Base-by-base conservation (phyloP, 352 stramenopile genomes). In the Phytophthora pisi region DNA sequence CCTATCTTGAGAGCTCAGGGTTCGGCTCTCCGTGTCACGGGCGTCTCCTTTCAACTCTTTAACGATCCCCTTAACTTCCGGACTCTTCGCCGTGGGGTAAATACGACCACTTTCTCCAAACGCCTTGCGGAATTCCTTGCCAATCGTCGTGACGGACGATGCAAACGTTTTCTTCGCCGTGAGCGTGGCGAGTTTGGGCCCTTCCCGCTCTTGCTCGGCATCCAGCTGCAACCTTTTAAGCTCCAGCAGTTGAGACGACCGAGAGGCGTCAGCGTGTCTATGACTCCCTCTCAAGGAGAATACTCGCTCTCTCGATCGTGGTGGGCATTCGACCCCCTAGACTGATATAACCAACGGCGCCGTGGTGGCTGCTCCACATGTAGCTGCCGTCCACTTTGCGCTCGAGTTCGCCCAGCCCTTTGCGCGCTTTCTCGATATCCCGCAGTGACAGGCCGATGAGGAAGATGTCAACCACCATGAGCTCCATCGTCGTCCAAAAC, bases 381-480 rank as follows among this genome's bases (percentile, higher is more conserved):
- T 36, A 23, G 2, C 3, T 45, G 6, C 38, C 34, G 28, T 54
- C 49, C 4, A 54, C 49, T 23, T 54, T 40, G 4, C 24, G 49
- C 36, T 54, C 49, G 3, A 54, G 23, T 23, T 54, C 49, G 5
- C 49, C 16, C 13, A 54, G 23, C 11, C 49, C 49, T 38, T 18
- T 36, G 13, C 49, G 49, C 18, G 49, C 49, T 16, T 8, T 34
- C 42, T 52, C 45, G 16, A 70, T 36, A 18, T 70, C 50, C 1
- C 40, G 20, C 4, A 61, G 60, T 5, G 56, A 55, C 2, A 65
- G 2, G 0, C 18, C 30, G 23, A 61, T 56, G 7, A 61, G 18
- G 10, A 24, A 4, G 13, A 46, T 11, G 31, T 70, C 63, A n/a
- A 55, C 51, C 5, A 58, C 24, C 65, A 72, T 59, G 7, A 72